These are phyloP conservation scores for Sarcocystis neurona DNA, from an alignment of 169 alveolate genomes.

Conservation along the genomic window DNA sequence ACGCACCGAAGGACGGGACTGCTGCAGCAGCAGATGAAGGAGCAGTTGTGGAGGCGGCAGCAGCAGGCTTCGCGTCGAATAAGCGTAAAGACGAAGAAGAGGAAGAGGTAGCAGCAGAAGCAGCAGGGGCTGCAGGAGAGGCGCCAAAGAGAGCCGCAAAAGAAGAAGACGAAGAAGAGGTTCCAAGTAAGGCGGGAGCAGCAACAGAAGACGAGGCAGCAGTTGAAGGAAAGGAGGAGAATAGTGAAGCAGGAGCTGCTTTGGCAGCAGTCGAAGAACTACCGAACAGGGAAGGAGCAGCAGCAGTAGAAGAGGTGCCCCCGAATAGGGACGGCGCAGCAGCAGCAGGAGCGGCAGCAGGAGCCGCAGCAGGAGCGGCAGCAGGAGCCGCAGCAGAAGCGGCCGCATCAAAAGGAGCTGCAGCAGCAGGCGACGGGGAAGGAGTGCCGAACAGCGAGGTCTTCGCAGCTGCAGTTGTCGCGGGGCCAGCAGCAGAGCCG, in stretches of 20 bases:
- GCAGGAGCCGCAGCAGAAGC: neutral
- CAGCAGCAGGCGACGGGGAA: too few relatives aligned
- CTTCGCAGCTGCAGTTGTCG: neutral
- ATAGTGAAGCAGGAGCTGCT: neutral
- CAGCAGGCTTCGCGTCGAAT: neutral
- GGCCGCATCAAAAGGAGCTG: neutral
- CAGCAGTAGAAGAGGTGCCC: neutral
- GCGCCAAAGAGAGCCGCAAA: neutral
- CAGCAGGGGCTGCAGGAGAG: neutral
- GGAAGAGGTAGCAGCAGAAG: neutral
- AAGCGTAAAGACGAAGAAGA: neutral
- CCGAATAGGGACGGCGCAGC: neutral
- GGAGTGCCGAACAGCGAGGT: constrained; percentile 5
- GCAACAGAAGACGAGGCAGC: neutral
- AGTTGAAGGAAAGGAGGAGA: neutral
- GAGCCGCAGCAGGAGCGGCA: neutral
- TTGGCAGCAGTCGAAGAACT: neutral
- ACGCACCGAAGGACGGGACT: neutral
- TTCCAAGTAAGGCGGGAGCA: neutral
- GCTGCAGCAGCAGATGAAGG: neutral
- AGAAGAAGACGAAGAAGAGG: neutral
- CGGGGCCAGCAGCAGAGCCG: neutral
- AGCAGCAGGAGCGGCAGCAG: neutral
- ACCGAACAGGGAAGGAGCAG: neutral
- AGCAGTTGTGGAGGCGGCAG: neutral